Evolutionary conservation across 2,329 filamentous ascomycete genomes (phyloP).

Genomic region (Fusarium cyanostomum): DNA sequence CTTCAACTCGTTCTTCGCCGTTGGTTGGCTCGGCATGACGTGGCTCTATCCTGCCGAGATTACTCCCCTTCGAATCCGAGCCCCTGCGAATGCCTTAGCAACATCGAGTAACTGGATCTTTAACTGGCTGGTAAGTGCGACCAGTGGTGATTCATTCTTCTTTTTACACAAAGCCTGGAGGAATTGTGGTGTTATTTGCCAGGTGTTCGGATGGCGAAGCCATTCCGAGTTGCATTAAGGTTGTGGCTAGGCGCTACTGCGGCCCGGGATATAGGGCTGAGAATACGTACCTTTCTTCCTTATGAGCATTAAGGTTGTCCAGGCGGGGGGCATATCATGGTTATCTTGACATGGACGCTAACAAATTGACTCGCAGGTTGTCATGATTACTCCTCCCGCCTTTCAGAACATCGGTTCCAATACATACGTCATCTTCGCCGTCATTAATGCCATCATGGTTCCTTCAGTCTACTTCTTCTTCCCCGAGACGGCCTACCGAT

Average conservation of each 20-base stretch:
- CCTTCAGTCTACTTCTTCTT: constrained; percentile 69
- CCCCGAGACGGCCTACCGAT: constrained; percentile 71
- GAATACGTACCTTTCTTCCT: no score
- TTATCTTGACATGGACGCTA: not conserved
- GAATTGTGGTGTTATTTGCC: not conserved
- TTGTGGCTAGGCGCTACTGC: no score
- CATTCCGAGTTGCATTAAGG: no score
- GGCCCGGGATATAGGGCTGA: no score
- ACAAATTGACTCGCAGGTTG: constrained; percentile 50
- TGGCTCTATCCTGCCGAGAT: constrained; percentile 76
- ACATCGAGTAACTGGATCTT: constrained; percentile 69
- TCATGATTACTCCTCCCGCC: constrained; percentile 69
- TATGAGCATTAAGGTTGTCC: no score
- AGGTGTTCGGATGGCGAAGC: no score
- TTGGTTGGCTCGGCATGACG: constrained; percentile 67
- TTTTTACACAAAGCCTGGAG: not conserved
- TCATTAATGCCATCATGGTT: constrained; percentile 70
- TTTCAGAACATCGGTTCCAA: constrained; percentile 66
- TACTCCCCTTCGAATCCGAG: constrained; percentile 72
- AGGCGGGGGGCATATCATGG: no score
- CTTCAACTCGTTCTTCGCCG: constrained; percentile 66
- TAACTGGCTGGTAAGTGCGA: constrained; percentile 61
- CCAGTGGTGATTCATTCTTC: not conserved
- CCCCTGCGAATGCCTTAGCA: constrained; percentile 66
- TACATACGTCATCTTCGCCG: constrained; percentile 73